Evolutionary conservation across 768 basidiomycete genomes (phyloP), one percentile per base, ranked within the genome.

Genomic region (Tricholoma furcatifolium): DNA sequence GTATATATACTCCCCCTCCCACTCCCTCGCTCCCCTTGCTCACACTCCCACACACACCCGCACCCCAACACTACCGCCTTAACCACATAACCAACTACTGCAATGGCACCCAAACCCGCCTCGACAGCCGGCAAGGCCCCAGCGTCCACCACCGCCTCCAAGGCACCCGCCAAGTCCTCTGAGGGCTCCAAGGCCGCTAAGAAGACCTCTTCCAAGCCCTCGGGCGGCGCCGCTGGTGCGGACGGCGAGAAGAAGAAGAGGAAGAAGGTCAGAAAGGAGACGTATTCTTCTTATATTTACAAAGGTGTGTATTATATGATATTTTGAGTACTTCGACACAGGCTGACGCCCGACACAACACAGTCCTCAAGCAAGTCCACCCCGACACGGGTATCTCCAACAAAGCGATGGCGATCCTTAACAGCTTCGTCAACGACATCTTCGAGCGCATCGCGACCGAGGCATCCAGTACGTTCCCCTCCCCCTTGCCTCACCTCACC

Each of bases 371-470:
- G 76, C 96, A 97, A 76, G 93, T 97, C 58, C 95, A 96, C 76
- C 96, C 95, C 48, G 94, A 96, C 64, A 96, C 94, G 48, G 95
- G 95, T 87, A 96, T 97, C 81, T 96, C 93, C 35, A 96, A 93
- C 83, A 96, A 96, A 73, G 88, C 88, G 2, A 92, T 93, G 90
- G 87, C 89, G 57, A 93, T 94, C 64, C 75, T 93, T 40, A 91
- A 93, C 79, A 89, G 87, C 24, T 93, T 95, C 59, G 93, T 94
- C 72, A 93, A 94, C 65, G 92, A 93, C 60, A 93, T 94, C 69
- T 94, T 95, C 57, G 93, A 94, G 68, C 88, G 93, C 27, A 90
- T 95, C 66, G 93, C 91, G 4, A 85, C 84, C 12, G 91, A 93
- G 62, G 91, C 92, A 46, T 92, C 90, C 58, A 92, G 91, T 92